Conservation (phyloP, 192 early-diverging fungal genomes). For the Diversispora epigaea region DNA sequence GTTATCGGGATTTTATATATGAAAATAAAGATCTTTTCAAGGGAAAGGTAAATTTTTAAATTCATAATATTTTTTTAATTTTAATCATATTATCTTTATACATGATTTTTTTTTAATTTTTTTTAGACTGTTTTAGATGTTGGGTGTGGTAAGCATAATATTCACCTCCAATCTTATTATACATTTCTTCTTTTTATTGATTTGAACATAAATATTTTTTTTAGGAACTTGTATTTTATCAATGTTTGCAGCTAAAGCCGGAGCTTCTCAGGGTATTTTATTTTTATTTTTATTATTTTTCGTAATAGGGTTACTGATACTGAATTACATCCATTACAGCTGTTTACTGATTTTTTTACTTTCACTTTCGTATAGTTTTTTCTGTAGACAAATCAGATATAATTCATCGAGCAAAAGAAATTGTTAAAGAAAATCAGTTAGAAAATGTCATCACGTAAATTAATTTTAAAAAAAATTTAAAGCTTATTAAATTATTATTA, state of each 20-base stretch:
- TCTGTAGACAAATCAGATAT: constrained; percentile 94
- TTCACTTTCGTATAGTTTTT: constrained; percentile 6
- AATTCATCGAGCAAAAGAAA: constrained; percentile 91
- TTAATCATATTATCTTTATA: constrained; percentile 41
- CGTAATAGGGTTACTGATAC: too few relatives aligned
- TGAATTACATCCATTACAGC: too few relatives aligned
- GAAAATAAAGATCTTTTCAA: constrained; percentile 96
- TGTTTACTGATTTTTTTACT: background rate
- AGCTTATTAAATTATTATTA: too few relatives aligned
- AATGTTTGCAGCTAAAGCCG: constrained; percentile 99
- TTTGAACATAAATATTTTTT: background rate
- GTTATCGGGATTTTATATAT: constrained; percentile 92
- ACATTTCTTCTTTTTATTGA: background rate
- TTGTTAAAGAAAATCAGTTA: constrained; percentile 93
- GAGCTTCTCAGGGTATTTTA: constrained; percentile 53
- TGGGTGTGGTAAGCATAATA: constrained; percentile 74
- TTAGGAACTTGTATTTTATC: constrained; percentile 87
- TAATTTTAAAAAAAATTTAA: background rate
- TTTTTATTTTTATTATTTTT: background rate
- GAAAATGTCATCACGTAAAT: constrained; percentile 73
- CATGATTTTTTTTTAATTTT: background rate
- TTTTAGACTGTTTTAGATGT: constrained; percentile 87
- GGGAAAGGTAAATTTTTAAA: constrained; percentile 71
- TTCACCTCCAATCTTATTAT: background rate
- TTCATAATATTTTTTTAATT: constrained; percentile 41